phyloP scores from a whole-genome alignment of 2,329 filamentous ascomycete species.

The Metarhizium brunneum region DNA sequence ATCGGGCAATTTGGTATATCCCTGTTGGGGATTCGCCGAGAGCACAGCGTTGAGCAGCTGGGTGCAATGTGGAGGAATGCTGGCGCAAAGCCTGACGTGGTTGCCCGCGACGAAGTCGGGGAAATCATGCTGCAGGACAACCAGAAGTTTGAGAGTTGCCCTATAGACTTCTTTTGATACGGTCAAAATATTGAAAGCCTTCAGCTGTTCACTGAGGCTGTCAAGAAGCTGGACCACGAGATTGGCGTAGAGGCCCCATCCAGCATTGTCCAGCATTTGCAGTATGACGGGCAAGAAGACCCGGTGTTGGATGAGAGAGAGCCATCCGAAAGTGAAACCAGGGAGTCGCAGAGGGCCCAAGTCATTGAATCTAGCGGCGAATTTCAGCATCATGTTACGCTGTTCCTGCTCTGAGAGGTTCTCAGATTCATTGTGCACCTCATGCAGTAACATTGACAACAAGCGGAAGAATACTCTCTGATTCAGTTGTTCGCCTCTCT shows the following conservation, averaged over 20 bases:
- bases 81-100: slow-evolving; percentile 71
- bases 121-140: slow-evolving; percentile 88
- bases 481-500: slow-evolving; percentile 72
- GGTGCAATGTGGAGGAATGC: slow-evolving; percentile 72
- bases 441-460: slow-evolving; percentile 73
- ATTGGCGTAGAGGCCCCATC: slow-evolving; percentile 69
- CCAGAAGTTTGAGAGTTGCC: slow-evolving; percentile 69
- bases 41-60: slow-evolving; percentile 86
- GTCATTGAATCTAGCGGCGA: slow-evolving; percentile 62
- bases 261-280: slow-evolving; percentile 53
- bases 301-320: slow-evolving; percentile 73
- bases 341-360: slow-evolving; percentile 72
- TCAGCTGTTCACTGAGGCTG: slow-evolving; percentile 72
- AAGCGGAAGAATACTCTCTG: slow-evolving; percentile 87
- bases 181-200: slow-evolving; percentile 57
- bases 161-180: slow-evolving; percentile 78
- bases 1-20: slow-evolving; percentile 56
- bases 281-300: slow-evolving; percentile 75
- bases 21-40: slow-evolving; percentile 65
- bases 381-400: slow-evolving; percentile 59
- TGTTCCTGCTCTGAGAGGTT: slow-evolving; percentile 52
- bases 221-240: slow-evolving; percentile 64
- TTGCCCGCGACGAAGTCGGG: slow-evolving; percentile 87
- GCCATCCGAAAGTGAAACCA: slow-evolving; percentile 78
- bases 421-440: slow-evolving; percentile 52